Percentiles rank a stretch among this genome's conserved stretches.
These are phyloP conservation scores for Penicillium sumatraense DNA, from an alignment of 2,329 filamentous ascomycete species.

Conservation along the genomic window DNA sequence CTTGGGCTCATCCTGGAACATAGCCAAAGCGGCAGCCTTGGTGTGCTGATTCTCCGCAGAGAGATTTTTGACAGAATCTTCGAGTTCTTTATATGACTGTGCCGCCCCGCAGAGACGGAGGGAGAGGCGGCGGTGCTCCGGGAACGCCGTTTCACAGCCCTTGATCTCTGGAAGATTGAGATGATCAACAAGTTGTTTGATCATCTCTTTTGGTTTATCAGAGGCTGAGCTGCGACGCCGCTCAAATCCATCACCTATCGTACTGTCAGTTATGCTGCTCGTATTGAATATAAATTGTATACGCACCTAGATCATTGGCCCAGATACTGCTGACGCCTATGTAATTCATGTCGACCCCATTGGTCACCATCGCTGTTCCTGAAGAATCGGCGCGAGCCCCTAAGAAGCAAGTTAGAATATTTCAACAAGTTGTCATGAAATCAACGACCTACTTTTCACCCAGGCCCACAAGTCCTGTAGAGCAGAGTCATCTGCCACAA, in stretches of 20 bases:
- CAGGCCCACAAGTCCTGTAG: slow-evolving; percentile 65
- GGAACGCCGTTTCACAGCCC: slow-evolving; percentile 55
- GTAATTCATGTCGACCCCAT: slow-evolving; percentile 63
- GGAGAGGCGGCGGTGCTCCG: slow-evolving; percentile 63
- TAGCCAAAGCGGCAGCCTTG: slow-evolving; percentile 65
- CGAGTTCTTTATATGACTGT: slow-evolving; percentile 55
- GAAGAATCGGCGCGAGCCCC: slow-evolving; percentile 45
- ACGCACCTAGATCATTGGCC: slow-evolving; percentile 59
- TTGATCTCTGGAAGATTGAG: slow-evolving; percentile 58
- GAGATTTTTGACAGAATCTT: slow-evolving; percentile 56
- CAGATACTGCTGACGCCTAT: slow-evolving; percentile 64
- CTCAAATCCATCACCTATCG: slow-evolving; percentile 38
- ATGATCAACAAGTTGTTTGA: slow-evolving; percentile 55
- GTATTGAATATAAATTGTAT: background rate
- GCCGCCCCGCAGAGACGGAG: slow-evolving; percentile 64
- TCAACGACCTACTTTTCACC: slow-evolving; percentile 51
- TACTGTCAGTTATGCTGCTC: slow-evolving; percentile 6
- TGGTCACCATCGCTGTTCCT: slow-evolving; percentile 59
- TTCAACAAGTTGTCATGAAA: background rate
- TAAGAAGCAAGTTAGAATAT: slow-evolving; percentile 19
- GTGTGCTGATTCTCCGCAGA: slow-evolving; percentile 61
- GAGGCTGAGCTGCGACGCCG: slow-evolving; percentile 34
- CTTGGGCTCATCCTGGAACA: slow-evolving; percentile 64
- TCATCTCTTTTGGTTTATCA: slow-evolving; percentile 39
- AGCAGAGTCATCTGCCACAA: slow-evolving; percentile 60